Evolutionary conservation across 2,329 filamentous ascomycete species (phyloP).

Genomic region (Botrytis deweyae): DNA sequence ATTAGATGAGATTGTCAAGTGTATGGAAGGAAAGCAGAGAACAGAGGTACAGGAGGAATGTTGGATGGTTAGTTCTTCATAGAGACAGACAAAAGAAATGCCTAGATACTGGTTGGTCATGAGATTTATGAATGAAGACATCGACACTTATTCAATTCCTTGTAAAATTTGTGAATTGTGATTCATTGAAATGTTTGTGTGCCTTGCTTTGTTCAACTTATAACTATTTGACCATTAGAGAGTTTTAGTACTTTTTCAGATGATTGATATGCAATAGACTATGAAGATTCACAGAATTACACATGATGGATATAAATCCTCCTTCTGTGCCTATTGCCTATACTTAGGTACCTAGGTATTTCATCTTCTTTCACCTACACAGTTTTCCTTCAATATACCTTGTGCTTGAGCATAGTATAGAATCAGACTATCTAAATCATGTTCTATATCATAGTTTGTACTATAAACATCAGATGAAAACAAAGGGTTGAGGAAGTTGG

Average conservation of each 20-base stretch:
- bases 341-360: background rate
- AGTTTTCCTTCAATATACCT: background rate
- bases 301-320: background rate
- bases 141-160: background rate
- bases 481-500: background rate
- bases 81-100: background rate
- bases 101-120: background rate
- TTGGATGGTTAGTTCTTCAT: background rate
- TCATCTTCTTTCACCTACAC: background rate
- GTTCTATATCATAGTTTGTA: background rate
- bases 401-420: background rate
- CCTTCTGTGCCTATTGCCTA: accelerated
- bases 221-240: background rate
- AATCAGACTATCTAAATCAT: accelerated
- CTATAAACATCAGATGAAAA: background rate
- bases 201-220: background rate
- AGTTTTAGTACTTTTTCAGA: background rate
- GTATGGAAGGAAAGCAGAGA: background rate
- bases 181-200: background rate
- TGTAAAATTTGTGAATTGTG: background rate
- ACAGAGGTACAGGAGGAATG: background rate
- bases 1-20: background rate
- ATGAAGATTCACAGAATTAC: background rate
- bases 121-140: background rate
- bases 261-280: background rate